Evolutionary conservation across 352 stramenopile genomes (phyloP).

Genomic region (Phytophthora podocarpi): DNA sequence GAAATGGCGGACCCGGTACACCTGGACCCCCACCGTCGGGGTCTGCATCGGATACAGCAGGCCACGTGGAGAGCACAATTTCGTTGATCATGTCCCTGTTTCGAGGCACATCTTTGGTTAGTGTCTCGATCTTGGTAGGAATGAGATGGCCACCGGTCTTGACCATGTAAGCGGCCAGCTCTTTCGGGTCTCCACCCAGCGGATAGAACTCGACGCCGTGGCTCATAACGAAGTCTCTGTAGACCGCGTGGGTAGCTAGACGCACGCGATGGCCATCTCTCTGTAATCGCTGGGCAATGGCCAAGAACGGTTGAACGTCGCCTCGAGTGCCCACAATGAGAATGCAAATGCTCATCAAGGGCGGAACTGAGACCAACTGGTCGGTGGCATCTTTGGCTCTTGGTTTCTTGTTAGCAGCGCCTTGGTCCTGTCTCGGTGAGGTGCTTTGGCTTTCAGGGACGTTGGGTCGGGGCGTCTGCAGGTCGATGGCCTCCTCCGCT

Average conservation of each 20-base stretch:
- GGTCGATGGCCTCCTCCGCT: conserved; percentile 33
- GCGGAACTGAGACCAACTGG: conserved; percentile 18
- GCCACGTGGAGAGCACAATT: conserved; percentile 91
- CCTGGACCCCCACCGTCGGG: conserved; percentile 60
- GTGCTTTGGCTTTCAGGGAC: background rate
- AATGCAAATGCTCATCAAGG: conserved; percentile 83
- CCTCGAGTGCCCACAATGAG: conserved; percentile 90
- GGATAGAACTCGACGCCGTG: conserved; percentile 84
- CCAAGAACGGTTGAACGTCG: conserved; percentile 89
- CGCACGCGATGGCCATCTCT: conserved; percentile 92
- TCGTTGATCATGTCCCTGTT: conserved; percentile 91
- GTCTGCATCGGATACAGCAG: conserved; percentile 73
- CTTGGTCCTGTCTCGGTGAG: background rate
- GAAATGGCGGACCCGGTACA: conserved; percentile 58
- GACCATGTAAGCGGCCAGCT: conserved; percentile 90
- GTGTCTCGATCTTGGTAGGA: conserved; percentile 64
- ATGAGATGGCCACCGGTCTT: conserved; percentile 81
- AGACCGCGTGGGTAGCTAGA: conserved; percentile 89
- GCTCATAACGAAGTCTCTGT: conserved; percentile 83
- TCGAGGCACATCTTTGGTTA: conserved; percentile 63
- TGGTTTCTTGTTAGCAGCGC: background rate
- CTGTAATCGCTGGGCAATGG: conserved; percentile 82
- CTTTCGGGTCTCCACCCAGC: conserved; percentile 74
- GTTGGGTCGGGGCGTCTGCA: conserved; percentile 7
- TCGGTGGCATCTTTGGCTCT: background rate